Percentiles rank a stretch among this genome's conserved stretches.
Evolutionary conservation across 2,329 filamentous ascomycete species (phyloP).

Genomic region (Triangularia setosa): DNA sequence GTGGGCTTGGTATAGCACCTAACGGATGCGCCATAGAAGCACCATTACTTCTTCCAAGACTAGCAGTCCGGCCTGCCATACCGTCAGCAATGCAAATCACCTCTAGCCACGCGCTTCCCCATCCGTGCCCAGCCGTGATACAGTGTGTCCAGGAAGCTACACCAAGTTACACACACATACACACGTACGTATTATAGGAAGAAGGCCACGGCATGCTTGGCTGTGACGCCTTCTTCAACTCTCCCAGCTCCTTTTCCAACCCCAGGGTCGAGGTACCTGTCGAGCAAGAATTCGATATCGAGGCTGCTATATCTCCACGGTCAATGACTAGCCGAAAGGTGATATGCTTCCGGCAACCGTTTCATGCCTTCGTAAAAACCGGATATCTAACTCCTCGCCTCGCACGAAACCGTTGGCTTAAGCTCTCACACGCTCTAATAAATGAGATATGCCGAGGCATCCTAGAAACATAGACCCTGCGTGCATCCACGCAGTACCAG

Average conservation of each 20-base stretch:
- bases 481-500: constrained; percentile 3
- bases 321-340: background rate
- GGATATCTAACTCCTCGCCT: background rate
- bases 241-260: background rate
- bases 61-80: background rate
- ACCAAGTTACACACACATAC: background rate
- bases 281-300: background rate
- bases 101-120: background rate
- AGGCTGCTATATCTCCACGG: background rate
- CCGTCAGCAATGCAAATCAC: background rate
- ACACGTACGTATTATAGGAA: background rate
- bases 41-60: background rate
- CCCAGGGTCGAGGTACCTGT: background rate
- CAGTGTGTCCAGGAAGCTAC: background rate
- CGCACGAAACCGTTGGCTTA: background rate
- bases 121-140: constrained; percentile 1
- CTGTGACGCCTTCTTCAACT: background rate
- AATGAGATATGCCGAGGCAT: background rate
- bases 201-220: background rate
- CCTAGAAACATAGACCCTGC: background rate
- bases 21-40: no score
- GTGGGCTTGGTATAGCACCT: background rate
- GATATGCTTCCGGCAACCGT: background rate
- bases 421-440: background rate
- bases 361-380: background rate